Conservation (phyloP, 495 filamentous ascomycete species). For the Penicillium bialowiezense region DNA sequence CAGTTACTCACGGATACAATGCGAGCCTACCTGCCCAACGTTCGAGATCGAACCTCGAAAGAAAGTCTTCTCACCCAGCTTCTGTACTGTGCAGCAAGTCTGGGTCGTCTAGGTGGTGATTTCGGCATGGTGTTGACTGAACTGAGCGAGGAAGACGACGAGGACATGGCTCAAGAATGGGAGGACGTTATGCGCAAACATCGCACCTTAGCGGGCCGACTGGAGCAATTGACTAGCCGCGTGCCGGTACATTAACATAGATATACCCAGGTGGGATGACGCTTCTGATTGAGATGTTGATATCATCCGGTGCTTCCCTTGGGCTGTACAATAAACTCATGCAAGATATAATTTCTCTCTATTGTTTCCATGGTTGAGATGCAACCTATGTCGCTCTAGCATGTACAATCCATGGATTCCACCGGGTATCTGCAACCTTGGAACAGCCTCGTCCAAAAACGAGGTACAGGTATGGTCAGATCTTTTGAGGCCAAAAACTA, state of each 20-base stretch:
- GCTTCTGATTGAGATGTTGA: neutral
- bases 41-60: constrained; percentile 70
- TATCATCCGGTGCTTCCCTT: neutral
- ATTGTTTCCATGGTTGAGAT: no score
- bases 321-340: neutral
- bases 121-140: constrained; percentile 84
- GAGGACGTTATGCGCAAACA: constrained; percentile 90
- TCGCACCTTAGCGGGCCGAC: constrained; percentile 74
- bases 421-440: no score
- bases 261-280: constrained; percentile 1
- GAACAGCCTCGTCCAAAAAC: no score
- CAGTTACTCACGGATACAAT: constrained; percentile 77
- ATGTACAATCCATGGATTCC: no score
- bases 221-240: constrained; percentile 71
- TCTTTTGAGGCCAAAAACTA: no score
- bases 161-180: constrained; percentile 65
- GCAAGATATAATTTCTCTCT: neutral
- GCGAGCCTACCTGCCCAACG: constrained; percentile 74
- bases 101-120: constrained; percentile 88
- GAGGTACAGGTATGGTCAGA: no score
- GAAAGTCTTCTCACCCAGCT: constrained; percentile 94
- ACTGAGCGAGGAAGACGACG: constrained; percentile 52
- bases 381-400: no score
- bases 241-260: constrained; percentile 18
- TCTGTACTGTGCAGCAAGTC: constrained; percentile 89